Evolutionary conservation across 108 stramenopile species (phyloP), one percentile per base, ranked within the genome.

Genomic region (Schizochytrium sp.): DNA sequence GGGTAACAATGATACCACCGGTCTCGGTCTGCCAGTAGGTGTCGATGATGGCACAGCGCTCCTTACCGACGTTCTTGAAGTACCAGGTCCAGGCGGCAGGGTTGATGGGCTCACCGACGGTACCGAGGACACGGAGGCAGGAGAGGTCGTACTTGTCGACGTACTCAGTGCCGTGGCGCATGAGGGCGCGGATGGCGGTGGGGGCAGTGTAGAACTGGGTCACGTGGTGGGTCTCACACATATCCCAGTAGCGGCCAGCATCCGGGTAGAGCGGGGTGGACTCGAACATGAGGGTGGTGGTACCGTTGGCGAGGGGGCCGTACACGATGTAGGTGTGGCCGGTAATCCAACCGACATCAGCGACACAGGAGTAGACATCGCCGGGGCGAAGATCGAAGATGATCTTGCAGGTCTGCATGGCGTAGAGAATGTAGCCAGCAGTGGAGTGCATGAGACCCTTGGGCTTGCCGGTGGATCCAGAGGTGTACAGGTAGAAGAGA

Each of bases 11-110:
- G 89, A 98, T 97, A 46, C 98, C 98, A 41, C 98, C 98, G 7
- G 98, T 99, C 91, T 99, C 98, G 28, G 98, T 99, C 94, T 95
- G 92, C 98, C 98, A 99, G 92, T 97, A 99, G n/a, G 98, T 99
- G 92, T 99, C 98, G 5, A 97, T 97, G 15, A 98, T 95, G 64
- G 97, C 93, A 90, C 97, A 98, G 40, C 93, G 87, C 69, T 90
- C 88, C 50, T 96, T 93, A 41, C 97, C 99, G 88, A 98, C 96
- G 72, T 95, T 94, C 87, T 98, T 95, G 92, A 95, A 97, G 91
- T 98, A 99, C 98, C 98, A 99, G 57, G 95, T 91, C 97, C 98
- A 99, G 46, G 98, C 98, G 91, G 97, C 98, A 4, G 98, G 98
- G 89, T 99, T 99, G 95, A 99, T 99, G 7, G 99, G 99, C 91